Evolutionary conservation across 2,329 filamentous ascomycete species (phyloP).

Genomic region (Venturia asperata): DNA sequence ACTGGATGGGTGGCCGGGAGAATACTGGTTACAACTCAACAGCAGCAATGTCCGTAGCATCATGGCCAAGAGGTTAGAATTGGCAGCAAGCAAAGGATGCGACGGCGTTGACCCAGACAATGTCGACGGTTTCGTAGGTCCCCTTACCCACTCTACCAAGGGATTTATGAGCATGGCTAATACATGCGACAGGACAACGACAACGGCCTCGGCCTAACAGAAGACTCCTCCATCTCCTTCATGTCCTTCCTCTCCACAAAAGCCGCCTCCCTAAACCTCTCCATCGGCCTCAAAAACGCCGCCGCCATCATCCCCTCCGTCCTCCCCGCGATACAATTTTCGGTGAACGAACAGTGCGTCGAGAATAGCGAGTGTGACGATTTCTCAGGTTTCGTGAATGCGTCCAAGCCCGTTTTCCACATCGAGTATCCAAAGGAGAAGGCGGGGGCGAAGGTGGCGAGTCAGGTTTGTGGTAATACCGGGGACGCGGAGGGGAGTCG

Average conservation of each 20-base stretch:
- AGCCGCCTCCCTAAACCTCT: constrained; percentile 49
- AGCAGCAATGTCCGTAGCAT: constrained; percentile 53
- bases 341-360: constrained; percentile 65
- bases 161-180: neutral
- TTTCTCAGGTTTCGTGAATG: constrained; percentile 52
- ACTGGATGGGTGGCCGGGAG: constrained; percentile 58
- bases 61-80: constrained; percentile 53
- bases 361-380: constrained; percentile 52
- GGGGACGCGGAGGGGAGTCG: constrained; percentile 23
- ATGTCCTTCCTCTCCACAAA: constrained; percentile 53
- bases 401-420: constrained; percentile 18
- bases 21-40: constrained; percentile 59
- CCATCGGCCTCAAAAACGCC: constrained; percentile 63
- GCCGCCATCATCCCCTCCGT: constrained; percentile 50
- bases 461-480: constrained; percentile 21
- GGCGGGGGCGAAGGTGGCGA: neutral
- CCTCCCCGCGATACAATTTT: constrained; percentile 52
- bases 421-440: constrained; percentile 38
- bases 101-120: constrained; percentile 59
- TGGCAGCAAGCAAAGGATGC: constrained; percentile 56
- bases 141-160: neutral
- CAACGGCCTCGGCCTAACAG: constrained; percentile 55
- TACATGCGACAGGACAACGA: constrained; percentile 41
- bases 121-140: constrained; percentile 55
- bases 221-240: constrained; percentile 50